Base-by-base conservation (phyloP, 75 land plant genomes). In the Pinus tabuliformis region DNA sequence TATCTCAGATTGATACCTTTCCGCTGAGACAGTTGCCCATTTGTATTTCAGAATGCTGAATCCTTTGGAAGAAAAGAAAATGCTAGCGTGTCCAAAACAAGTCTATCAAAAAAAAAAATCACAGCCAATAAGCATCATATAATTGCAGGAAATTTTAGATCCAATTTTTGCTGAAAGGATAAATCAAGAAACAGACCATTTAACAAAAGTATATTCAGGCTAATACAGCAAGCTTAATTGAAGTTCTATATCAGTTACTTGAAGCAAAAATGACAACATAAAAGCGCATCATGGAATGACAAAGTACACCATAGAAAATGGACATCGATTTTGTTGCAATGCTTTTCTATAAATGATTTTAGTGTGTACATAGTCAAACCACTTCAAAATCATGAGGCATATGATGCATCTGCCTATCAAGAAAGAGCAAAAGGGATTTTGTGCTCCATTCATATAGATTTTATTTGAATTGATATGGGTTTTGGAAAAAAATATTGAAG, bases 81-180 rank as follows among this genome's bases (percentile, higher is more conserved):
- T 64, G 68, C 68, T 64, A 64, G 39, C 39, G 68, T 64, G 36
- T 64, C 68, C 68, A 16, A 42, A 16, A 33, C 36, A 64, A 30
- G 68, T 64, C 68, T 64, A 64, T 64, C 68, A 64, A 64, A 36
- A 36, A 36, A 36, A 64, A 64, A 17, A 49, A 18, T 64, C 20
- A 33, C 68, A 64, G 20, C 16, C 36, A 30, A 63, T 64, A 64
- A 64, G 68, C 18, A 20, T 33, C 68, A 64, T 64, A 64, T 5
- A 12, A 64, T 64, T 64, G 20, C 42, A 64, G 36, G 18, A 36
- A 64, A 64, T 30, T 33, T 36, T 64, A 64, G 42, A 64, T 64
- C 68, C 68, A 64, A 64, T 20, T 8, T 30, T 33, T 64, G 9
- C 42, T 33, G 3, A 26, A 61, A 61, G 68, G 42, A 64, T 15